These are phyloP conservation scores for Eremothecium gossypii DNA, from an alignment of 1,139 yeast species.

Conservation along the genomic window DNA sequence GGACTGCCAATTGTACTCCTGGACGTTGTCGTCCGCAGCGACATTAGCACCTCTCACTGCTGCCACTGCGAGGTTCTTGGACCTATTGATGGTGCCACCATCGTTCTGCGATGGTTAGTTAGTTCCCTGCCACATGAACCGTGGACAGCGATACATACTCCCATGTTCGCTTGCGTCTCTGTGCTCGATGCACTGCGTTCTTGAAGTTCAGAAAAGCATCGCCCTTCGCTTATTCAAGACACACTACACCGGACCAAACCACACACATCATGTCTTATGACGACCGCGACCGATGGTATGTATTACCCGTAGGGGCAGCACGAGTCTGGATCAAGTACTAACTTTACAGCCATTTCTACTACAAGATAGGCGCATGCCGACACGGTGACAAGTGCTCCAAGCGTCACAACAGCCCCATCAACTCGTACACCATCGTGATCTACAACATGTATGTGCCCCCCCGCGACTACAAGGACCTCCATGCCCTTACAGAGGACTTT, in stretches of 20 bases:
- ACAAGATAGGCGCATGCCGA: constrained; percentile 85
- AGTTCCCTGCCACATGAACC: neutral
- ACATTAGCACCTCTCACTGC: constrained; percentile 2
- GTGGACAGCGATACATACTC: neutral
- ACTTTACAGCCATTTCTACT: constrained; percentile 45
- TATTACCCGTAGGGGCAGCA: constrained; percentile 2
- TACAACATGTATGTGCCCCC: constrained; percentile 69
- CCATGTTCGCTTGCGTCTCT: neutral
- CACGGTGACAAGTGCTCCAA: constrained; percentile 88
- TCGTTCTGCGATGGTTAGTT: constrained; percentile 11
- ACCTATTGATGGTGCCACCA: constrained; percentile 23
- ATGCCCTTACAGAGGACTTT: constrained; percentile 32
- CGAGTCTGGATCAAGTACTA: neutral
- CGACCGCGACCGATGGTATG: constrained; percentile 37
- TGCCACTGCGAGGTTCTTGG: constrained; percentile 9
- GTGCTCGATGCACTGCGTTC: neutral
- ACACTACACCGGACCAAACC: neutral
- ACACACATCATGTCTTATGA: constrained; percentile 10
- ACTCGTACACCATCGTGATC: constrained; percentile 57
- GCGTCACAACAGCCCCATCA: constrained; percentile 61
- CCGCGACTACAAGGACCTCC: constrained; percentile 21
- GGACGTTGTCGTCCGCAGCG: constrained; percentile 1
- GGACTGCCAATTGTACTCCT: constrained; percentile 6
- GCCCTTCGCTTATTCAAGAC: neutral
- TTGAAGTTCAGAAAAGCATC: neutral